phyloP scores from a whole-genome alignment of 208 protist species.

The Endotrypanum monterogeii region DNA sequence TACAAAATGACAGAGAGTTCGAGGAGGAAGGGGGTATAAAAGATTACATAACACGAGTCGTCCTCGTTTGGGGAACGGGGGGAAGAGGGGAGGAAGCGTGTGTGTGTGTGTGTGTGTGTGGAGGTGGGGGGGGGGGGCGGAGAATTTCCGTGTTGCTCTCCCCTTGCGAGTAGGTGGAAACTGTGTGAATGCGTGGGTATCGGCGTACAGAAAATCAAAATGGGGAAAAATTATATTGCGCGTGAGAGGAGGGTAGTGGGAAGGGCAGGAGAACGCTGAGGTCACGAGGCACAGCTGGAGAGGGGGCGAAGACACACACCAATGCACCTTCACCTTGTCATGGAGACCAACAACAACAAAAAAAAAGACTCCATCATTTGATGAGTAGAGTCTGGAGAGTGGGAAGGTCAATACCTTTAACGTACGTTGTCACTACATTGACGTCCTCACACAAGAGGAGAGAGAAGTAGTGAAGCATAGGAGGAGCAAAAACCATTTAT shows the following conservation, averaged over 20 bases:
- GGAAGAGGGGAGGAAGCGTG: background rate
- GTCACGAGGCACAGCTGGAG: background rate
- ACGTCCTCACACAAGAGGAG: background rate
- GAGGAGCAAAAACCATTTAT: background rate
- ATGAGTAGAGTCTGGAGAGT: background rate
- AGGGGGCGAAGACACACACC: background rate
- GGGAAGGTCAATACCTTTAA: background rate
- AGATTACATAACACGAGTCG: background rate
- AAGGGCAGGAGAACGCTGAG: background rate
- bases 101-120: background rate
- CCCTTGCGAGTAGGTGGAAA: background rate
- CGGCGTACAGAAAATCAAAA: background rate
- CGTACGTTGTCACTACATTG: background rate
- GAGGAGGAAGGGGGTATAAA: background rate
- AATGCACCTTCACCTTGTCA: no score
- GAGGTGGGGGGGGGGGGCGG: background rate
- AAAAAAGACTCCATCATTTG: background rate
- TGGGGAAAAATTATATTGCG: no score
- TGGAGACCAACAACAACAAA: background rate
- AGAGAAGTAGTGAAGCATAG: slow-evolving; percentile 16
- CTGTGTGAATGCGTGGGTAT: background rate
- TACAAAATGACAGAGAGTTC: background rate
- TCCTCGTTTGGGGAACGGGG: background rate
- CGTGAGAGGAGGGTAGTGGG: no score
- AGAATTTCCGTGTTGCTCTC: no score